Base-by-base conservation (phyloP, 129 eudicot species). In the Mikania micrantha region DNA sequence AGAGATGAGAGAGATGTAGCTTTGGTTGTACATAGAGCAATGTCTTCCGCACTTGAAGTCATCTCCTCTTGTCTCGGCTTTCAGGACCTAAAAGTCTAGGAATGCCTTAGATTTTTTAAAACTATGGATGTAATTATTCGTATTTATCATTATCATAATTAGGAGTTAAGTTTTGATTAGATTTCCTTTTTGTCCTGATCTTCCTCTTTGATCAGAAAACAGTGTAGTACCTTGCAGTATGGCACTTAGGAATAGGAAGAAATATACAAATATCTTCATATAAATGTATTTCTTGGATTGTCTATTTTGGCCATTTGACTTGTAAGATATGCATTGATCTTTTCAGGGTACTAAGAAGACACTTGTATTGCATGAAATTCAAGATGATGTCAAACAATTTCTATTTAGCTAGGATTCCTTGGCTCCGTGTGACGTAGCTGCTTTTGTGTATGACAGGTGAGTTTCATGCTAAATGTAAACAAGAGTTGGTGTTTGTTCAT, bases 341-440 rank as follows among this genome's bases (percentile, higher is more conserved):
- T 36, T 77, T 59, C 82, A 93, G 98, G 96, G 98, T 66, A 78
- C 79, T 67, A 88, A 81, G 82, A 88, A 86, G 80, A 86, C 85
- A 20, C 96, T 93, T 44, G 72, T 93, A 70, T 78, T 93, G 80
- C 87, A 79, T 64, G 96, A 93, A 80, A 82, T 92, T 61, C 96
- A 95, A 76, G 96, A 86, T 54, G 87, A 78, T 64, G 95, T 83
- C 52, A 86, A 82, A 68, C 81, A 54, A 63, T 66, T 88, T 61
- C 76, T 89, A 35, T 84, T 84, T 4, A 67, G 47, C 64, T 86
- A 84, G 84, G 98, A 93, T 48, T 88, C 84, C 47, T 75, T 93
- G 76, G 90, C 98, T 65, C 61, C 85, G 65, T 86, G 92, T 66
- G 98, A 93, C 77, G 88, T 86, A 60, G 98, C 98, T 25, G 74